A percentile compares a stretch with the other conserved stretches of the same genome.
phyloP scores from a whole-genome alignment of 1,139 yeast species.

The Yamadazyma dushanensis region DNA sequence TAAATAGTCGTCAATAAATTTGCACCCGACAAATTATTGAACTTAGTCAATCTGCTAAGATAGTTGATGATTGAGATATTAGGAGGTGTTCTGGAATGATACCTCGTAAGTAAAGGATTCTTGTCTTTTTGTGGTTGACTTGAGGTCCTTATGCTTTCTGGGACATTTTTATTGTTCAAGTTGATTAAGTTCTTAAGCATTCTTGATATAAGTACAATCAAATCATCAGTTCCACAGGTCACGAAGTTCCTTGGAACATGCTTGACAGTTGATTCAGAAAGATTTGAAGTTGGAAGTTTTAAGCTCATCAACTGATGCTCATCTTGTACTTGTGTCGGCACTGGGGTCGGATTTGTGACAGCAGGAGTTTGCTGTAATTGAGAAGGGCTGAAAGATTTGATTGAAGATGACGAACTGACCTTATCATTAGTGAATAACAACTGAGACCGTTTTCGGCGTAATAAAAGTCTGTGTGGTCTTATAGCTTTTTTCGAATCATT shows the following conservation, averaged over 20 bases:
- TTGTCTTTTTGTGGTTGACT: conserved; percentile 17
- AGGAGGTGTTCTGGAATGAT: conserved; percentile 93
- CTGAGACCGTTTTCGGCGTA: conserved; percentile 1
- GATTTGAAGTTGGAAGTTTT: conserved; percentile 1
- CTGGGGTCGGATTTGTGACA: not conserved
- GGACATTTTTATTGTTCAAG: conserved; percentile 62
- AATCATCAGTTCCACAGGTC: conserved; percentile 67
- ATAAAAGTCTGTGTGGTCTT: not conserved
- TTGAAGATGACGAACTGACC: conserved; percentile 7
- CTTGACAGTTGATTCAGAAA: conserved; percentile 6
- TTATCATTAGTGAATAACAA: conserved; percentile 6
- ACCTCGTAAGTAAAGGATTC: conserved; percentile 62
- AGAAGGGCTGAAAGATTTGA: conserved; percentile 4
- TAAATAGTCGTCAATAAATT: conserved; percentile 79
- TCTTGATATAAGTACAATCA: conserved; percentile 70
- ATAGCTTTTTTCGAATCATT: not conserved
- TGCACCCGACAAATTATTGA: conserved; percentile 81
- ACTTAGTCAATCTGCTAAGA: conserved; percentile 72
- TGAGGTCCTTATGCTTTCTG: conserved; percentile 28
- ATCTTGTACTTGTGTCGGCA: not conserved
- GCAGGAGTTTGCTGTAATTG: not conserved
- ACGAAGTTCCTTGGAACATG: conserved; percentile 54
- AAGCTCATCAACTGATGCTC: conserved; percentile 3
- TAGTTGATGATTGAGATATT: conserved; percentile 79
- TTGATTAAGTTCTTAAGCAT: conserved; percentile 74